phyloP scores from a whole-genome alignment of 1,284 basidiomycete species.

The Austroboletus niveus region DNA sequence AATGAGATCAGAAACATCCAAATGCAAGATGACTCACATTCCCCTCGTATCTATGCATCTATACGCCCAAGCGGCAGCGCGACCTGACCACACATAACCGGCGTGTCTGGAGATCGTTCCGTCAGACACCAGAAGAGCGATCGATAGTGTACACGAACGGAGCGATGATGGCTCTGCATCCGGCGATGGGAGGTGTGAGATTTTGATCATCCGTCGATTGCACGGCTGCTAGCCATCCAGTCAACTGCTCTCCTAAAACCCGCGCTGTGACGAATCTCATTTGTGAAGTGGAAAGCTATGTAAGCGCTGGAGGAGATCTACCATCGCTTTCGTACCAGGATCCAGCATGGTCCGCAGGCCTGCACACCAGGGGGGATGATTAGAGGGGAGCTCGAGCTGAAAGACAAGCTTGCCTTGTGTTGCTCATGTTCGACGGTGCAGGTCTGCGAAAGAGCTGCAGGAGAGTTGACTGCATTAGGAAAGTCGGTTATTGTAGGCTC shows the following conservation, averaged over 20 bases:
- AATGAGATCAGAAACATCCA: conserved; percentile 7
- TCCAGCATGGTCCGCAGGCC: conserved; percentile 82
- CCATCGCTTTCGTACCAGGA: conserved; percentile 86
- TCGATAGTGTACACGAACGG: conserved; percentile 59
- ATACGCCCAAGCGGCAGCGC: conserved; percentile 95
- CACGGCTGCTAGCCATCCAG: conserved; percentile 64
- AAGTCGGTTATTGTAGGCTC: neutral
- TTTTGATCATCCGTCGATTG: conserved; percentile 42
- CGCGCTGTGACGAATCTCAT: conserved; percentile 41
- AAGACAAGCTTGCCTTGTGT: conserved; percentile 25
- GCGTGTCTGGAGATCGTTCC: conserved; percentile 68
- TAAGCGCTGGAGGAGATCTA: conserved; percentile 33
- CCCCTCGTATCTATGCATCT: conserved; percentile 76
- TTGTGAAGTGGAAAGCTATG: conserved; percentile 9
- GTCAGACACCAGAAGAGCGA: conserved; percentile 8
- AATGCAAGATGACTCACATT: conserved; percentile 57
- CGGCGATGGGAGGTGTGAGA: conserved; percentile 63
- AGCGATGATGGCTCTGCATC: conserved; percentile 93
- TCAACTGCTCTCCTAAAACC: conserved; percentile 61
- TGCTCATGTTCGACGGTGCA: conserved; percentile 18
- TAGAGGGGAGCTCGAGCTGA: neutral
- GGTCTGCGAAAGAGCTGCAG: conserved; percentile 16
- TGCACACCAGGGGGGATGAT: conserved; percentile 18
- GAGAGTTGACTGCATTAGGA: conserved; percentile 28
- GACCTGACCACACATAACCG: conserved; percentile 93